Percentiles rank a stretch among this genome's conserved stretches.
These are phyloP conservation scores for Talaromyces albobiverticillius DNA, from an alignment of 2,329 filamentous ascomycete species.

Conservation along the genomic window DNA sequence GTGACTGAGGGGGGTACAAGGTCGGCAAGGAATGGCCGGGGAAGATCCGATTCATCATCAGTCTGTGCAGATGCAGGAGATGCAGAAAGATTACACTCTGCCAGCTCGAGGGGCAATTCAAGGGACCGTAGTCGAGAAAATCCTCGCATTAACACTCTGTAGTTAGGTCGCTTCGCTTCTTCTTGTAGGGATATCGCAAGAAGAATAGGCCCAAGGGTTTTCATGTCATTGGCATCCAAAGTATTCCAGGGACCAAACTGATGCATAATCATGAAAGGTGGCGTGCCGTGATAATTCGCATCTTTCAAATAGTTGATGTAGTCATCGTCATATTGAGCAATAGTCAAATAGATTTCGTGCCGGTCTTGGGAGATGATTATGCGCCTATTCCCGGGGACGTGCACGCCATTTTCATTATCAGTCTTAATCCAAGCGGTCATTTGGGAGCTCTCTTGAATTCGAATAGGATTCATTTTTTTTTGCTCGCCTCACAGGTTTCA, in stretches of 20 bases:
- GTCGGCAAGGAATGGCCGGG: too few species aligned
- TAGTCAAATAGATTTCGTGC: not conserved
- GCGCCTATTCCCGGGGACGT: not conserved
- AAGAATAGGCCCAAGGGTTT: not conserved
- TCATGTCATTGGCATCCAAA: not conserved
- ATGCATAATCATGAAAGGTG: not conserved
- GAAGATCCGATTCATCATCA: too few species aligned
- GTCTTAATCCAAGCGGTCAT: constrained; percentile 18
- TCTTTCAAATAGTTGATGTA: not conserved
- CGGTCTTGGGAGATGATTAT: not conserved
- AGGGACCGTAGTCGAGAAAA: too few species aligned
- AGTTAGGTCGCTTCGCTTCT: too few species aligned
- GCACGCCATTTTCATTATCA: not conserved
- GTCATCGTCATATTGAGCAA: not conserved
- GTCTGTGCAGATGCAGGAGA: too few species aligned
- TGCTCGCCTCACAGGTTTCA: constrained; percentile 13
- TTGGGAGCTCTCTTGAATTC: constrained; percentile 20
- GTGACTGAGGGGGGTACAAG: too few species aligned
- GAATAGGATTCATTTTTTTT: constrained; percentile 8
- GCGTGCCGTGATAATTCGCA: not conserved
- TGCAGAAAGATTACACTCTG: too few species aligned
- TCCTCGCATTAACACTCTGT: too few species aligned
- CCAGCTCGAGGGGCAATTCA: too few species aligned
- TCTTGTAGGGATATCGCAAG: not conserved
- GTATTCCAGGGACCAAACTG: not conserved